These are phyloP conservation scores for Hanseniaspora hatyaiensis DNA, from an alignment of 805 yeast genomes.

Conservation along the genomic window DNA sequence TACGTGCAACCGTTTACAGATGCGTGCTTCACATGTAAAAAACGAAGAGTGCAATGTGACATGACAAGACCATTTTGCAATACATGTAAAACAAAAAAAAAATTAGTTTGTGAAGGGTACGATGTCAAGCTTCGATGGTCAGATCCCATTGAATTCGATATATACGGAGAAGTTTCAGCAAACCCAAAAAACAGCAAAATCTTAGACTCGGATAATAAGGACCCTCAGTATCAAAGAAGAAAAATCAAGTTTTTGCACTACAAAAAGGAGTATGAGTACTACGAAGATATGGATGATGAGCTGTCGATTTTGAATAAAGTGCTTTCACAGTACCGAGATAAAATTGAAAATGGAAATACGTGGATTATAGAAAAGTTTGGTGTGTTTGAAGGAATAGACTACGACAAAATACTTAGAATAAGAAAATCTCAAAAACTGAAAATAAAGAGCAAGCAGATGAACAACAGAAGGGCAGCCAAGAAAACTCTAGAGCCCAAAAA, in stretches of 20 bases:
- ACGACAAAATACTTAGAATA: conserved; percentile 22
- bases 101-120: conserved; percentile 68
- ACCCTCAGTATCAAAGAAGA: conserved; percentile 55
- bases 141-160: conserved; percentile 41
- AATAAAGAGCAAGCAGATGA: neutral
- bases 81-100: conserved; percentile 52
- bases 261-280: conserved; percentile 54
- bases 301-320: conserved; percentile 35
- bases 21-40: conserved; percentile 81
- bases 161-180: conserved; percentile 32
- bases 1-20: conserved; percentile 58
- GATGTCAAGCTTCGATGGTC: conserved; percentile 71
- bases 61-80: conserved; percentile 54
- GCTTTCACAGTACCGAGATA: conserved; percentile 38
- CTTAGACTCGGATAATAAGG: conserved; percentile 24
- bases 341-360: conserved; percentile 36
- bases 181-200: conserved; percentile 18
- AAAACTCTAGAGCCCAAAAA: neutral
- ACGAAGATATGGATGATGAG: conserved; percentile 73
- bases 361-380: conserved; percentile 70
- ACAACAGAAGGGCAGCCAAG: neutral
- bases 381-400: conserved; percentile 45
- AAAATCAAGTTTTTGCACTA: conserved; percentile 65
- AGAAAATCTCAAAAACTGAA: conserved; percentile 18
- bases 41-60: conserved; percentile 73